Evolutionary conservation across 129 eudicot genomes (phyloP), one percentile per base, ranked within the genome.

Genomic region (Flaveria sonorensis): DNA sequence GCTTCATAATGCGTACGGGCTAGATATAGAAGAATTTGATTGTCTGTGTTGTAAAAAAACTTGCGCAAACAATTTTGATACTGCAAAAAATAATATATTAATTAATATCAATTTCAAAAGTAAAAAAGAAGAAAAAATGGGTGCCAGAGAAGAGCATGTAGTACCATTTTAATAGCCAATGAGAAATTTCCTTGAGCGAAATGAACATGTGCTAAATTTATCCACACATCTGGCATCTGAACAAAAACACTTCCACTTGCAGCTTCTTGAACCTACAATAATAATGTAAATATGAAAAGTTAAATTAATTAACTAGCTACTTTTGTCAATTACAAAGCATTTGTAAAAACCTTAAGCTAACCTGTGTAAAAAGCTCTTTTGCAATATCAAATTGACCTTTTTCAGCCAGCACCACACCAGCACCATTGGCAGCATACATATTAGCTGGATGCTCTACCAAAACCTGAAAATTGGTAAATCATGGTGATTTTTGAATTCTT

Each of bases 141-240:
- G 28, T 53, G 23, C 60, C 12, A 10, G 36, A 16, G 65, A 16
- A 30, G 74, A 51, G 53, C 59, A 30, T 32, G 53, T 4, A 42
- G 19, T 74, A 93, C 98, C 98, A 94, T 94, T 81, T 94, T 91
- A 59, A 94, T 86, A 83, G 98, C 98, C 83, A 89, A 66, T 10
- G 93, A 68, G 62, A 89, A 91, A 68, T 91, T 87, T 71, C 98
- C 98, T 81, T 94, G 98, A 71, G 98, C 98, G 81, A 94, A 94
- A 85, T 94, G 92, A 84, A 94, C 96, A 80, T 94, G 98, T 53
- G 97, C 98, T 77, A 94, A 59, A 80, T 94, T 94, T 72, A 94
- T 91, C 98, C 98, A 91, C 77, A 91, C 96, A 80, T 91, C 98
- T 71, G 98, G 97, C 96, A 91, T 94, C 82, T 94, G 97, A 71